phyloP scores from a whole-genome alignment of 2,329 filamentous ascomycete genomes.

The Biscogniauxia marginata region DNA sequence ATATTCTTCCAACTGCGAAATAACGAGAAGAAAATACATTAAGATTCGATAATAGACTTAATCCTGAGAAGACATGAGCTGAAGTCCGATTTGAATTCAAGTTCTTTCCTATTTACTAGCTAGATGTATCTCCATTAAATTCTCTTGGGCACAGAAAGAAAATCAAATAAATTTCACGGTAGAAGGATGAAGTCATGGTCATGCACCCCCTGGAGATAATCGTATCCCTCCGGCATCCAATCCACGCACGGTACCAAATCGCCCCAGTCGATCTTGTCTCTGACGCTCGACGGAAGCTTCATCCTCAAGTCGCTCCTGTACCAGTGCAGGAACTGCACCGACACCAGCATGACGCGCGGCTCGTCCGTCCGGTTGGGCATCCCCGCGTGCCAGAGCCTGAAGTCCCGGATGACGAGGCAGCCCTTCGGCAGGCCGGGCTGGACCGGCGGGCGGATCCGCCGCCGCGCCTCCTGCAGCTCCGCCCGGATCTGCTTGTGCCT shows the following conservation, averaged over 20 bases:
- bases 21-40: too few species aligned
- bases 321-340: conserved; percentile 39
- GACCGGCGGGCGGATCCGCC: conserved; percentile 33
- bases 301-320: conserved; percentile 34
- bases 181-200: conserved; percentile 35
- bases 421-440: conserved; percentile 43
- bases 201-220: conserved; percentile 37
- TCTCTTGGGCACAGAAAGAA: too few species aligned
- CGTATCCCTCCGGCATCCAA: conserved; percentile 36
- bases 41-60: too few species aligned
- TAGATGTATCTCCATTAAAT: too few species aligned
- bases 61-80: too few species aligned
- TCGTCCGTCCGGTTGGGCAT: conserved; percentile 44
- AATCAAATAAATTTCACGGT: too few species aligned
- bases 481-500: conserved; percentile 28
- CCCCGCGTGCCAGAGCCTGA: conserved; percentile 50
- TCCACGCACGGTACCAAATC: conserved; percentile 34
- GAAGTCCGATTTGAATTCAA: too few species aligned
- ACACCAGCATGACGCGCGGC: conserved; percentile 43
- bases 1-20: too few species aligned
- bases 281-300: conserved; percentile 30
- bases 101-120: too few species aligned
- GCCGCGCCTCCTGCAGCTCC: conserved; percentile 32
- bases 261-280: conserved; percentile 34
- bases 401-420: conserved; percentile 44